Percentiles rank a stretch among this genome's conserved stretches.
Conservation (phyloP, 2,329 filamentous ascomycete genomes). For the Tolypocladium endophyticum region DNA sequence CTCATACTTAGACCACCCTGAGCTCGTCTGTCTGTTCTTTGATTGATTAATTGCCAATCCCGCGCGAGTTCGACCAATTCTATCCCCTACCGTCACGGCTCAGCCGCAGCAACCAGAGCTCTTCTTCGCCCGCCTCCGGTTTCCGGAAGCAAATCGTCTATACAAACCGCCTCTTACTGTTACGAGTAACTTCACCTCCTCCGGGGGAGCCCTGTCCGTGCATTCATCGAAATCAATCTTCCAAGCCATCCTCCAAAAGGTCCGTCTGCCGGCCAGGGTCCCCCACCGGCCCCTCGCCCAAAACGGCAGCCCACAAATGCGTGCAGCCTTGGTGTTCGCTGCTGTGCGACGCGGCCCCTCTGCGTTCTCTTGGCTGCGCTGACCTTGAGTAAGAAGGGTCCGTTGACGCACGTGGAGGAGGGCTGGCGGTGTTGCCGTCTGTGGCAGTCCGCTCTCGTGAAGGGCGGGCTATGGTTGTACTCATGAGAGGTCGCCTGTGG, state of each 20-base stretch:
- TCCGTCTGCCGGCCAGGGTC: background rate
- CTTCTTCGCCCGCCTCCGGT: background rate
- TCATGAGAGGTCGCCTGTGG: background rate
- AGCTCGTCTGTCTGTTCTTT: background rate
- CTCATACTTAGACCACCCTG: no score
- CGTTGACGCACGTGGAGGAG: background rate
- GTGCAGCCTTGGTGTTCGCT: background rate
- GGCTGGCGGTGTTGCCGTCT: background rate
- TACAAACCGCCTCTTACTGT: background rate
- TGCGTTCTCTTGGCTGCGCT: background rate
- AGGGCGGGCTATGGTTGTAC: background rate
- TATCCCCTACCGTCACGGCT: no score
- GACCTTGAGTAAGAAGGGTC: background rate
- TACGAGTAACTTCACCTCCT: background rate
- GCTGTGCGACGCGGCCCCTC: background rate
- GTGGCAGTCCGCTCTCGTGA: background rate
- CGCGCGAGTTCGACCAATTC: no score
- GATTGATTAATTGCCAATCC: background rate
- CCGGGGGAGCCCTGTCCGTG: background rate
- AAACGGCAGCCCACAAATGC: background rate
- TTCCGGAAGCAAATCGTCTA: background rate
- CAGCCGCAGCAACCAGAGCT: background rate
- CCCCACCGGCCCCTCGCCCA: background rate
- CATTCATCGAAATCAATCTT: background rate
- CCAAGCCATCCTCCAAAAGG: background rate